Percentiles rank a stretch among this genome's conserved stretches.
These are phyloP conservation scores for Xylariaceae sp. DNA, from an alignment of 2,329 filamentous ascomycete genomes.

Conservation along the genomic window DNA sequence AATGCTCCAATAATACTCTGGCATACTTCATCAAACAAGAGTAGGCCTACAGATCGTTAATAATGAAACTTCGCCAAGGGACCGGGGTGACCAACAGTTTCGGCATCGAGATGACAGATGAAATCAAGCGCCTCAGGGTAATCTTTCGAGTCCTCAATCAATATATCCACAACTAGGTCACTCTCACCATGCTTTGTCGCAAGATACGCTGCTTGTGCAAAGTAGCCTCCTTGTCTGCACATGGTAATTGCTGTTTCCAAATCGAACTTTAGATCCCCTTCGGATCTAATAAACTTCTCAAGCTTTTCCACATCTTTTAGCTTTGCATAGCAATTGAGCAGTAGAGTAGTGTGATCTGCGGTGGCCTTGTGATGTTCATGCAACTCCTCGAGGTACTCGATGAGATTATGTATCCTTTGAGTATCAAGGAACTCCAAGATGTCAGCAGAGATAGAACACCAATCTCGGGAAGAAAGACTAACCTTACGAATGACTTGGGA, in stretches of 20 bases:
- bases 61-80: background rate
- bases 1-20: constrained; percentile 82
- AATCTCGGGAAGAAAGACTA: constrained; percentile 11
- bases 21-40: constrained; percentile 93
- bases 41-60: constrained; percentile 58
- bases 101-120: constrained; percentile 81
- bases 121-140: constrained; percentile 87
- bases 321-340: constrained; percentile 97
- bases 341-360: constrained; percentile 87
- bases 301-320: constrained; percentile 95
- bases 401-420: constrained; percentile 94
- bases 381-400: constrained; percentile 93
- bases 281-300: constrained; percentile 93
- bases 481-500: constrained; percentile 94
- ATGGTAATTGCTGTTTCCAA: constrained; percentile 95
- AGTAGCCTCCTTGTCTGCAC: constrained; percentile 96
- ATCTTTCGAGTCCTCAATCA: constrained; percentile 91
- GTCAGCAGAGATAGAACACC: constrained; percentile 29
- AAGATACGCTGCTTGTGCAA: constrained; percentile 91
- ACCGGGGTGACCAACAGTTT: constrained; percentile 52
- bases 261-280: constrained; percentile 92
- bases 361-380: constrained; percentile 93
- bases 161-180: constrained; percentile 88
- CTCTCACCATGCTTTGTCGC: constrained; percentile 92
- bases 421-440: constrained; percentile 76